A percentile compares a stretch with the other conserved stretches of the same genome.
These are phyloP conservation scores for Forsythia viridissima DNA, from an alignment of 257 asterid genomes.

Conservation along the genomic window DNA sequence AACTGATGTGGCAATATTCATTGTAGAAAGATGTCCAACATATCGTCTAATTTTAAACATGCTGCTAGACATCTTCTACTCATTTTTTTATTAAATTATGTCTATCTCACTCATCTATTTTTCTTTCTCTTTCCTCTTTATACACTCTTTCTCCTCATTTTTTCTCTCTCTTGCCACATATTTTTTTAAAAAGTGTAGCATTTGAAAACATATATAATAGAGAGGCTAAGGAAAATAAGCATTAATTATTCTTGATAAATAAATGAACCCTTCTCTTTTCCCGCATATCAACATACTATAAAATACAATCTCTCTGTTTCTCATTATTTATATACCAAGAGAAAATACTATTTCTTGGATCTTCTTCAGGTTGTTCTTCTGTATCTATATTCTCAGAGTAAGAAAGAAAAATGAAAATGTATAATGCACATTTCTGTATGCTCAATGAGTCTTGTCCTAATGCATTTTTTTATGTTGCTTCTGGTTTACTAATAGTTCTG, in stretches of 20 bases:
- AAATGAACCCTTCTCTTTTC: not conserved
- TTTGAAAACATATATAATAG: too few species aligned
- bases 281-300: not conserved
- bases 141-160: too few species aligned
- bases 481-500: slow-evolving; percentile 50
- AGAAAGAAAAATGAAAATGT: not conserved
- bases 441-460: not conserved
- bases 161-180: too few species aligned
- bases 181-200: too few species aligned
- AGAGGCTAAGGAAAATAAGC: not conserved
- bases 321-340: not conserved
- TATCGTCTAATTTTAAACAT: too few species aligned
- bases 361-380: slow-evolving; percentile 28
- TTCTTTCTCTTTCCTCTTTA: too few species aligned
- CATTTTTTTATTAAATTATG: too few species aligned
- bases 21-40: too few species aligned
- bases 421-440: not conserved
- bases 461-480: slow-evolving; percentile 19
- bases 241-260: too few species aligned
- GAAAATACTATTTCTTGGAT: slow-evolving; percentile 29
- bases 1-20: too few species aligned
- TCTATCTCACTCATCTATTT: too few species aligned
- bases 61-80: too few species aligned
- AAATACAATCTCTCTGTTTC: not conserved
- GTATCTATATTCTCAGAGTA: slow-evolving; percentile 15